Evolutionary conservation across 2,329 filamentous ascomycete genomes (phyloP), one percentile per base, ranked within the genome.

Genomic region (Nemania sp.): DNA sequence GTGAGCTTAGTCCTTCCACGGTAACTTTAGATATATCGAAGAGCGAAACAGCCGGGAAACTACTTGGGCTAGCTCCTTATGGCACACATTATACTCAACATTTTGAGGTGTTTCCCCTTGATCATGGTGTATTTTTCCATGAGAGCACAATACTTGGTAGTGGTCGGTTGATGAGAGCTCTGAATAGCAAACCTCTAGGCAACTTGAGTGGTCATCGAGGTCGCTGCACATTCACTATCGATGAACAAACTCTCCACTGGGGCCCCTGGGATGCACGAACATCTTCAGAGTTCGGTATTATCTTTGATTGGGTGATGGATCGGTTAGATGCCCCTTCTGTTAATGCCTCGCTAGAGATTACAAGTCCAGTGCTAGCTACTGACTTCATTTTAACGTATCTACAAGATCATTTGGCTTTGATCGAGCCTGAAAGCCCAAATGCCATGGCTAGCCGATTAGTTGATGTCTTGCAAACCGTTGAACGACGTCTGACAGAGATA

Each of bases 101-200:
- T 73, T 91, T 91, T 69, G 88, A 90, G 53, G 77, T 88, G 4
- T 89, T 89, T 61, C 88, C 88, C 20, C 78, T 91, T 32, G 84
- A 86, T 45, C 73, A 77, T 6, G 85, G 84, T 2, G 82, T 86
- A 0, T 90, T 84, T 76, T 90, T 91, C 61, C 88, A 90, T 62
- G 82, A 85, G 68, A 85, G 81, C 60, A 90, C 88, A 0, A 75
- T 90, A 29, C 78, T 91, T 52, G 89, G 89, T 7, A 83, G 82
- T 70, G 88, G 88, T 1, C 77, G 80, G 1, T 73, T 90, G 5
- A 75, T 80, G 20, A 79, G 79, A 29, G 81, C 82, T 3, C 72
- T 80, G 1, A 77, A 80, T 29, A 60, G 70, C 35, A 75, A 73
- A 8, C 75, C 78, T 7, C 66, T 71, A 5, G 72, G 79, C 20